Evolutionary conservation across 139 green algal genomes (phyloP).

Genomic region (Microglena sp.): DNA sequence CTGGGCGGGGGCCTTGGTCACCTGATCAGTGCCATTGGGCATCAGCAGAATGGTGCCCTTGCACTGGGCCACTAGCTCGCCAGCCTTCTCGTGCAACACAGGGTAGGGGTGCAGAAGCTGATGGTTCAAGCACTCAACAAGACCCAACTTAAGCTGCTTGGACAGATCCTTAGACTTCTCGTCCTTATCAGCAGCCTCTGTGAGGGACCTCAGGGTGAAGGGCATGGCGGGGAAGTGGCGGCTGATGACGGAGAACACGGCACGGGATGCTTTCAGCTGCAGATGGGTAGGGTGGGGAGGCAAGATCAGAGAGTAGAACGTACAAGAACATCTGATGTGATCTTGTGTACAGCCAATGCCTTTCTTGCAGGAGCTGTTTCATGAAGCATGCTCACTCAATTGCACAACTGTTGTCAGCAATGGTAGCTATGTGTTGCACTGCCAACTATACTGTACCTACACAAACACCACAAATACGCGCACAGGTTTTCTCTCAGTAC

Average conservation of each 20-base stretch:
- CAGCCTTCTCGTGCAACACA: slow-evolving; percentile 87
- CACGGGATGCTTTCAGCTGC: slow-evolving; percentile 58
- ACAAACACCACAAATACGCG: too few relatives aligned
- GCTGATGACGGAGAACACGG: slow-evolving; percentile 77
- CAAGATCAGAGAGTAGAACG: too few relatives aligned
- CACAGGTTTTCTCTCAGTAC: too few relatives aligned
- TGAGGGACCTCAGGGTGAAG: slow-evolving; percentile 73
- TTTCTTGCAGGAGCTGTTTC: too few relatives aligned
- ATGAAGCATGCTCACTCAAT: too few relatives aligned
- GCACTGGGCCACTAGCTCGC: slow-evolving; percentile 67
- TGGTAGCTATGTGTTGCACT: too few relatives aligned
- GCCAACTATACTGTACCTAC: too few relatives aligned
- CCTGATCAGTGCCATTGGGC: slow-evolving; percentile 80
- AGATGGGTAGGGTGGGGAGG: background rate
- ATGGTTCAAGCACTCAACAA: slow-evolving; percentile 91
- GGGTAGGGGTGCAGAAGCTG: slow-evolving; percentile 90
- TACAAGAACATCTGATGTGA: too few relatives aligned
- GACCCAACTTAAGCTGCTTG: slow-evolving; percentile 42
- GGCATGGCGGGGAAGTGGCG: slow-evolving; percentile 82
- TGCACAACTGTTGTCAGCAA: too few relatives aligned
- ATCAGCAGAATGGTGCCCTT: slow-evolving; percentile 97
- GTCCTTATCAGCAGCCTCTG: slow-evolving; percentile 13
- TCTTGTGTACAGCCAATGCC: too few relatives aligned
- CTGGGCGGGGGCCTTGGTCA: slow-evolving; percentile 67
- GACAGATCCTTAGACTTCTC: slow-evolving; percentile 1